Evolutionary conservation across 257 asterid genomes (phyloP).

Genomic region (Plantago major): DNA sequence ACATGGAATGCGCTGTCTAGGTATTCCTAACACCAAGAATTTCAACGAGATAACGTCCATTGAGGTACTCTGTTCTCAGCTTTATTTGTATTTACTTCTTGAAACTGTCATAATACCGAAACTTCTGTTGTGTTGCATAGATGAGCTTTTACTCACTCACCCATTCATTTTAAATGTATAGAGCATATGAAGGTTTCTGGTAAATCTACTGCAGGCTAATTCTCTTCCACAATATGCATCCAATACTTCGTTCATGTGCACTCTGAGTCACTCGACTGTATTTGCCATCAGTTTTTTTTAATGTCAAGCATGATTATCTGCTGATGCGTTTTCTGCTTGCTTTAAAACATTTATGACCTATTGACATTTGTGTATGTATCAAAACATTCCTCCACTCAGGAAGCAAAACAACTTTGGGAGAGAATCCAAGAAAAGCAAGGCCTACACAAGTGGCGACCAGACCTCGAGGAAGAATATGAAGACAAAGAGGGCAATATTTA

Average conservation of each 20-base stretch:
- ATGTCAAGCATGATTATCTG: background rate
- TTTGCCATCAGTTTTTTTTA: background rate
- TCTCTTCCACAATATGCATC: too few species aligned
- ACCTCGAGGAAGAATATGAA: constrained; percentile 97
- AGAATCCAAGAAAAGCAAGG: constrained; percentile 85
- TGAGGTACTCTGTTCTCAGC: constrained; percentile 39
- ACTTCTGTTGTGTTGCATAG: background rate
- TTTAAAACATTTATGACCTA: background rate
- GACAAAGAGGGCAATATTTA: constrained; percentile 96
- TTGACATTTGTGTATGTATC: background rate
- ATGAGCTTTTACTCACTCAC: too few species aligned
- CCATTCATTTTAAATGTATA: too few species aligned
- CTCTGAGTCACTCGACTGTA: background rate
- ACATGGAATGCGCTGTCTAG: constrained; percentile 98
- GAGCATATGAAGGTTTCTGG: too few species aligned
- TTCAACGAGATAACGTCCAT: constrained; percentile 91
- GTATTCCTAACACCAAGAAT: constrained; percentile 94
- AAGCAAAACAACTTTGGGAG: constrained; percentile 96
- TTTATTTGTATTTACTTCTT: constrained; percentile 3
- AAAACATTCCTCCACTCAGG: constrained; percentile 38
- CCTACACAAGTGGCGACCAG: constrained; percentile 93
- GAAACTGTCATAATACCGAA: background rate
- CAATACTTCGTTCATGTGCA: background rate
- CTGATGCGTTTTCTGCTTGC: background rate
- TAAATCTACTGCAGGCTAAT: too few species aligned